phyloP scores from a whole-genome alignment of 306 rosid species.

The Trifolium pratense region DNA sequence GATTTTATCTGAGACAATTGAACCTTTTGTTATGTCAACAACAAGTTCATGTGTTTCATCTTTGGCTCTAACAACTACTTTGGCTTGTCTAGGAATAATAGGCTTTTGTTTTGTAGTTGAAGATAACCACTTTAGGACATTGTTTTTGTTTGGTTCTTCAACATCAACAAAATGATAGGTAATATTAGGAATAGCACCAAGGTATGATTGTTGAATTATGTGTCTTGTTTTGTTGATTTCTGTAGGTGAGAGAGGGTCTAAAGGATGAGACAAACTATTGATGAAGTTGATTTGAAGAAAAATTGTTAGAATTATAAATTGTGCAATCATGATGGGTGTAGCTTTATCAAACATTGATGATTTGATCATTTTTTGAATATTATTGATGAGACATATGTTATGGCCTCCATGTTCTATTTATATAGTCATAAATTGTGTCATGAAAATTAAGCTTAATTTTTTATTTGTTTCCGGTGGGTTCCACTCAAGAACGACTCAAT shows the following conservation, averaged over 20 bases:
- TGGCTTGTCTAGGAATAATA: conserved; percentile 64
- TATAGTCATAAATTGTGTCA: conserved; percentile 6
- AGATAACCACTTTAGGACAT: conserved; percentile 74
- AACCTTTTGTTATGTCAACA: conserved; percentile 57
- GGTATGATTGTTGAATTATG: conserved; percentile 58
- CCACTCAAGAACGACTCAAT: not conserved
- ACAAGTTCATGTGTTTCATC: conserved; percentile 69
- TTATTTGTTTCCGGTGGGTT: not conserved
- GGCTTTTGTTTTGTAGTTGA: conserved; percentile 40
- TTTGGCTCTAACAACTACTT: conserved; percentile 67
- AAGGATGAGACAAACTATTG: conserved; percentile 59
- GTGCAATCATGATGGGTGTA: conserved; percentile 49
- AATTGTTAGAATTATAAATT: conserved; percentile 42
- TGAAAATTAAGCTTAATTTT: not conserved
- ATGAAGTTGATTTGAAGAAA: conserved; percentile 45
- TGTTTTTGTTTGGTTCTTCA: conserved; percentile 75
- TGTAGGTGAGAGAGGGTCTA: conserved; percentile 70
- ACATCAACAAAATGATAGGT: conserved; percentile 75
- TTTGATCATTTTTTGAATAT: conserved; percentile 11
- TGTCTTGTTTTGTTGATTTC: conserved; percentile 67
- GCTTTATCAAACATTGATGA: conserved; percentile 14
- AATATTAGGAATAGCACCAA: conserved; percentile 69
- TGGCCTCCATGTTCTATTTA: conserved; percentile 34
- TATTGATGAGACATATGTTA: conserved; percentile 27
- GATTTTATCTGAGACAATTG: conserved; percentile 58